These are phyloP conservation scores for Immersiporthe knoxdaviesiana DNA, from an alignment of 2,329 filamentous ascomycete species.

Conservation along the genomic window DNA sequence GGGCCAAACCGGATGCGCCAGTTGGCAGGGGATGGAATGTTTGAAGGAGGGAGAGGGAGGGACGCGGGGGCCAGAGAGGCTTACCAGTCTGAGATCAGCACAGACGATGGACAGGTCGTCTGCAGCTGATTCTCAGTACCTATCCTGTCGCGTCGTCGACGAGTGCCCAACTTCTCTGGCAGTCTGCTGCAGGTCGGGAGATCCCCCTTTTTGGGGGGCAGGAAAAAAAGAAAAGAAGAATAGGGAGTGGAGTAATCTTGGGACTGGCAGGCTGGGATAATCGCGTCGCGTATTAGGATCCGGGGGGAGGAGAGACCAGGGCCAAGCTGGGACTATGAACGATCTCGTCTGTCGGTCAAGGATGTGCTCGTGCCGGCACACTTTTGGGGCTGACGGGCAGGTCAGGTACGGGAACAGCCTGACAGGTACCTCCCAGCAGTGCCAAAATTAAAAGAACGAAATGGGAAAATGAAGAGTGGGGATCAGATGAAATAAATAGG, in stretches of 20 bases:
- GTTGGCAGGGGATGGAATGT: slow-evolving; percentile 10
- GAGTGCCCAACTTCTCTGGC: slow-evolving; percentile 27
- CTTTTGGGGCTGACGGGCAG: slow-evolving; percentile 10
- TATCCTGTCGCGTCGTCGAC: slow-evolving; percentile 29
- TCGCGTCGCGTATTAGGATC: slow-evolving; percentile 30
- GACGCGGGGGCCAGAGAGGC: slow-evolving; percentile 31
- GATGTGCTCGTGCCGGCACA: not conserved
- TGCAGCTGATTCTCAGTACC: slow-evolving; percentile 58
- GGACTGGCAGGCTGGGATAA: slow-evolving; percentile 23
- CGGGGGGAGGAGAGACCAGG: slow-evolving; percentile 6
- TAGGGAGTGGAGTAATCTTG: slow-evolving; percentile 22
- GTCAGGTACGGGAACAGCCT: slow-evolving; percentile 10
- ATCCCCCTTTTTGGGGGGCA: slow-evolving; percentile 13
- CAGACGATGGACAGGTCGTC: slow-evolving; percentile 63
- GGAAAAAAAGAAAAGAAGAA: slow-evolving; percentile 12
- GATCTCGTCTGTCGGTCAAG: slow-evolving; percentile 8
- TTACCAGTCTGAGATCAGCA: slow-evolving; percentile 62
- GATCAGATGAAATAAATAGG: slow-evolving; percentile 2
- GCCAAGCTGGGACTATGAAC: slow-evolving; percentile 20
- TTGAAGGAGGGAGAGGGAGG: slow-evolving; percentile 2
- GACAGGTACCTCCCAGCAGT: slow-evolving; percentile 1
- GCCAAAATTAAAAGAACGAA: slow-evolving; percentile 6
- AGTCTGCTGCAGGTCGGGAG: slow-evolving; percentile 30
- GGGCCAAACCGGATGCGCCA: slow-evolving; percentile 15
- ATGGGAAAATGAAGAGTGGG: slow-evolving; percentile 1